phyloP scores from a whole-genome alignment of 83 land plant species.

The Diphasiastrum complanatum region DNA sequence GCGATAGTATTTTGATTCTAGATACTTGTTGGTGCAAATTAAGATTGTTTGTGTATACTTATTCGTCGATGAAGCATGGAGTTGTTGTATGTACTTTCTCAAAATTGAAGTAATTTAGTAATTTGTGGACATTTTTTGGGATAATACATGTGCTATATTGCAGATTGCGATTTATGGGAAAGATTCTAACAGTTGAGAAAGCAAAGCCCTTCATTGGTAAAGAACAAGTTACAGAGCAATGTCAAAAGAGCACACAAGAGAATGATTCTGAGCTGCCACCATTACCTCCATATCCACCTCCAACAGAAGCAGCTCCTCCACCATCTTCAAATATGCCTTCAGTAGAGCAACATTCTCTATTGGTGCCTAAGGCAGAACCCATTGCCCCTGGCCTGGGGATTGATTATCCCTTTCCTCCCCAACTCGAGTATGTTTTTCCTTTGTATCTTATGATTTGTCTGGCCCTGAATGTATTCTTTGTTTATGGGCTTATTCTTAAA shows the following conservation, averaged over 20 bases:
- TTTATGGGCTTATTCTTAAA: too few relatives aligned
- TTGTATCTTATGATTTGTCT: not conserved
- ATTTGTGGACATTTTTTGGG: too few relatives aligned
- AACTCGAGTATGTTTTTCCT: slow-evolving; percentile 73
- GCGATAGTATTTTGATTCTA: too few relatives aligned
- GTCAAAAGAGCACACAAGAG: slow-evolving; percentile 17
- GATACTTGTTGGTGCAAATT: too few relatives aligned
- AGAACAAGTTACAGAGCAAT: not conserved
- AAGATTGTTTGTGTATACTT: too few relatives aligned
- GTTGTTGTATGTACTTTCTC: too few relatives aligned
- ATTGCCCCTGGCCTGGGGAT: slow-evolving; percentile 83
- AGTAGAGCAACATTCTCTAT: slow-evolving; percentile 15
- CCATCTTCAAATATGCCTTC: not conserved
- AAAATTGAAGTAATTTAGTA: too few relatives aligned
- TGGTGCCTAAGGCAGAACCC: slow-evolving; percentile 41
- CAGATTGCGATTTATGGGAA: slow-evolving; percentile 80
- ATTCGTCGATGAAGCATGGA: too few relatives aligned
- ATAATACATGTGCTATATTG: too few relatives aligned
- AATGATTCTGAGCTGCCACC: slow-evolving; percentile 18
- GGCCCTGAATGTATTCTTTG: too few relatives aligned
- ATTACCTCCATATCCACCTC: slow-evolving; percentile 18
- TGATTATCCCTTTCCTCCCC: slow-evolving; percentile 92
- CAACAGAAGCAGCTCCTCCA: slow-evolving; percentile 17
- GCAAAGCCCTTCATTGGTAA: slow-evolving; percentile 30
- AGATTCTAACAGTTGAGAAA: slow-evolving; percentile 66